Conservation (phyloP, 495 filamentous ascomycete species). For the Aspergillus asperescens region DNA sequence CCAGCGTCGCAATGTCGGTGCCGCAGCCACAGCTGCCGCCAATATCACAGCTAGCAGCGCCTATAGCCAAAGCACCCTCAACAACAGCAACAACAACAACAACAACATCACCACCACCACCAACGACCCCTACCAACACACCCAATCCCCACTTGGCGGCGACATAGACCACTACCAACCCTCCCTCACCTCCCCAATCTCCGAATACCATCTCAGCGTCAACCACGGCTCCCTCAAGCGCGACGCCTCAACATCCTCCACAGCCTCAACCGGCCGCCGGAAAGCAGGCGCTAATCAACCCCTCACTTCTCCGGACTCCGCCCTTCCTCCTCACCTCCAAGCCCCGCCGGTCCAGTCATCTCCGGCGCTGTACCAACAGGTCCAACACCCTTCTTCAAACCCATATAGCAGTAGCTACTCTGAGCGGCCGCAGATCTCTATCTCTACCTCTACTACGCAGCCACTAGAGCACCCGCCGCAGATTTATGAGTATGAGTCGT, state of each 20-base stretch:
- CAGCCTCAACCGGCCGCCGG: slow-evolving; percentile 39
- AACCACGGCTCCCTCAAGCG: slow-evolving; percentile 30
- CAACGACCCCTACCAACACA: slow-evolving; percentile 37
- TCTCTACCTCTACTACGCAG: slow-evolving; percentile 9
- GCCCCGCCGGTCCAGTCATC: not conserved
- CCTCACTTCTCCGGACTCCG: slow-evolving; percentile 14
- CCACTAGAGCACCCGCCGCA: slow-evolving; percentile 13
- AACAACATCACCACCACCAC: slow-evolving; percentile 34
- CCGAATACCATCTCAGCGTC: slow-evolving; percentile 22
- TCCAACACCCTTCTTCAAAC: slow-evolving; percentile 2
- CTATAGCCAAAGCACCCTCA: slow-evolving; percentile 35
- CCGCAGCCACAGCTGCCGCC: slow-evolving; percentile 20
- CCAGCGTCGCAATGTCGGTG: slow-evolving; percentile 31
- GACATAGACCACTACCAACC: slow-evolving; percentile 30
- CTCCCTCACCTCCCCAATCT: slow-evolving; percentile 22
- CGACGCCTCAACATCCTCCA: slow-evolving; percentile 36
- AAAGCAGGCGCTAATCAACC: slow-evolving; percentile 25
- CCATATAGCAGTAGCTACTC: slow-evolving; percentile 15
- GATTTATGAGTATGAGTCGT: slow-evolving; percentile 6
- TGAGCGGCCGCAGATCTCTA: too few species aligned
- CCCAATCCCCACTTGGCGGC: slow-evolving; percentile 29
- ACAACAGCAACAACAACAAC: slow-evolving; percentile 37
- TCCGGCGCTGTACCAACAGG: not conserved
- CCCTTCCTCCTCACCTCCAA: slow-evolving; percentile 9
- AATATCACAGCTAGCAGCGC: slow-evolving; percentile 3